Evolutionary conservation across 495 filamentous ascomycete genomes (phyloP), one percentile per base, ranked within the genome.

Genomic region (Evernia prunastri): DNA sequence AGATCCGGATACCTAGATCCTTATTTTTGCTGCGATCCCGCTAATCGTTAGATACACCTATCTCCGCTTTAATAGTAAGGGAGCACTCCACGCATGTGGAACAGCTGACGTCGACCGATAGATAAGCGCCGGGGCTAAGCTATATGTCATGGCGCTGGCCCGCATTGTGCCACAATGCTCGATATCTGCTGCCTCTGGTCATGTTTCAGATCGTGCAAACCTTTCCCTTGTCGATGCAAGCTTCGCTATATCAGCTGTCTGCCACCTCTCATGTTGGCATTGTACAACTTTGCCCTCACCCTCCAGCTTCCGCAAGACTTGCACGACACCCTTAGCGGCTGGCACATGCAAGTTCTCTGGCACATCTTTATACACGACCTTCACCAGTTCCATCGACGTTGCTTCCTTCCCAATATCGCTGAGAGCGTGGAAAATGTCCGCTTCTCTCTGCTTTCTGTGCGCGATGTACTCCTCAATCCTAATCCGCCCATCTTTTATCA

Each of bases 381-480:
- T 88, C 33, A 97, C 95, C 51, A 97, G 78, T 70, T 91, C 88
- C 78, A 92, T 87, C 11, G 85, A 76, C 27, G 84, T 87, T 15
- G 72, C 69, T 33, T 73, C 73, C 37, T 76, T 72, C 45, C 72
- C 75, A 4, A 70, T 69, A 39, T 74, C 74, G 43, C 75, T 76
- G 59, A 98, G 71, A 2, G 87, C 86, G 47, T 82, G 82, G 15
- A 96, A 67, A 0, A 98, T 84, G 72, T 98, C 90, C 36, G 86
- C 79, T 73, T 98, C 94, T 36, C 94, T 80, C 76, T 86, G 77
- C 72, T 85, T 78, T 25, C 93, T 80, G 75, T 98, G 94, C 65
- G 76, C 72, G 56, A 96, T 89, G 70, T 97, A 98, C 74, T 96
- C 90, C 17, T 72, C 61, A 40, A 96, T 84, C 68, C 83, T 91